Evolutionary conservation across 2,329 filamentous ascomycete species (phyloP).

Genomic region (Aureobasidium sp.): DNA sequence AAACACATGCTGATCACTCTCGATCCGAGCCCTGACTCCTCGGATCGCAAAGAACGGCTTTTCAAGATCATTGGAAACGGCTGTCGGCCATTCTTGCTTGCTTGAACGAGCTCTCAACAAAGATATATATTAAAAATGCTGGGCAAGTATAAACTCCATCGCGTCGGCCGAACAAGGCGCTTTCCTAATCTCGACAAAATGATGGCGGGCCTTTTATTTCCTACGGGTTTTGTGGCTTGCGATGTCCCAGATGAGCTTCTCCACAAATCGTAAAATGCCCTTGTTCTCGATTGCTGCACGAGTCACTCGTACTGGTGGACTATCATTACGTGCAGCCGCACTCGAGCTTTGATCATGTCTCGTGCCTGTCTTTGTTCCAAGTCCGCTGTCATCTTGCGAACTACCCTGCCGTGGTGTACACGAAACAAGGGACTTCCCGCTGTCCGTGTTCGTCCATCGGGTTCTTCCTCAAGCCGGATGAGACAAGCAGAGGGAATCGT

Average conservation of each 20-base stretch:
- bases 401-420: background rate
- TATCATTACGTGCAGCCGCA: slow-evolving; percentile 10
- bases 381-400: slow-evolving; percentile 5
- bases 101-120: slow-evolving; percentile 5
- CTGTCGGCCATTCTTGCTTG: slow-evolving; percentile 4
- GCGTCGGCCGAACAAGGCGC: background rate
- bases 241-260: slow-evolving; percentile 10
- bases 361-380: slow-evolving; percentile 6
- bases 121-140: slow-evolving; percentile 5
- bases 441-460: slow-evolving; percentile 1
- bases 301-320: background rate
- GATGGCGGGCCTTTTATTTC: slow-evolving; percentile 6
- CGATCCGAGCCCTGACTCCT: slow-evolving; percentile 10
- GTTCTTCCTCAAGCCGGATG: background rate
- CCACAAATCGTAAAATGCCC: slow-evolving; percentile 4
- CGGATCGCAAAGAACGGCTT: slow-evolving; percentile 7
- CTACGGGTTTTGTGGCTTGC: slow-evolving; percentile 4
- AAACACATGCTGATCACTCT: slow-evolving; percentile 1
- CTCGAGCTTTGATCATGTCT: slow-evolving; percentile 3
- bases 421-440: slow-evolving; percentile 6
- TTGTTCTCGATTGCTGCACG: slow-evolving; percentile 7
- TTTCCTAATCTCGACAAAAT: slow-evolving; percentile 4
- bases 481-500: background rate
- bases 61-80: slow-evolving; percentile 1
- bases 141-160: background rate